phyloP scores from a whole-genome alignment of 2,329 filamentous ascomycete genomes.

The Ophioceras dolichostomum region DNA sequence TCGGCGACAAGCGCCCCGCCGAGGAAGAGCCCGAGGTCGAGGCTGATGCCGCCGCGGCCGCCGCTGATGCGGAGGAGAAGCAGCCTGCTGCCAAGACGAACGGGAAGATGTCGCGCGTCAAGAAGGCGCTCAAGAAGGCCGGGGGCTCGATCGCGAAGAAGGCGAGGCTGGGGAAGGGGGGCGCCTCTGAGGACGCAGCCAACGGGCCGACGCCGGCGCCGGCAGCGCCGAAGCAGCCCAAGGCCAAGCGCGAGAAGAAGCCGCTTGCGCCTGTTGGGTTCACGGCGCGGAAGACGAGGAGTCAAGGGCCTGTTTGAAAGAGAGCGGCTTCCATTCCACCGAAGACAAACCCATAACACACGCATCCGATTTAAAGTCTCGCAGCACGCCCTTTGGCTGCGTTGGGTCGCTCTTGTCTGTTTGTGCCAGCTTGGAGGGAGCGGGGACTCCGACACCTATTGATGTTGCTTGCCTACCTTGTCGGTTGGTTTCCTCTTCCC shows the following conservation, averaged over 20 bases:
- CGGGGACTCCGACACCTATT: too few species aligned
- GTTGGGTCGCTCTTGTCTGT: too few species aligned
- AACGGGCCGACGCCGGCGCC: conserved; percentile 1
- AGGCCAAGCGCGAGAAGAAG: conserved; percentile 14
- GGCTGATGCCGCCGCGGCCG: conserved; percentile 12
- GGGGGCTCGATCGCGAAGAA: background rate
- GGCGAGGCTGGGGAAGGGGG: conserved; percentile 1
- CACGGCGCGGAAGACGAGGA: conserved; percentile 25
- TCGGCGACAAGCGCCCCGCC: conserved; percentile 30
- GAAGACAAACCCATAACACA: too few species aligned
- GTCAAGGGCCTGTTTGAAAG: conserved; percentile 16
- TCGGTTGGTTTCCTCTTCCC: background rate
- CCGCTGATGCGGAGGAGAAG: conserved; percentile 1
- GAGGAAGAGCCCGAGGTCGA: conserved; percentile 25
- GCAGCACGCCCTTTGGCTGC: too few species aligned
- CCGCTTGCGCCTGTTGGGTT: conserved; percentile 15
- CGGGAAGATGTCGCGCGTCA: background rate
- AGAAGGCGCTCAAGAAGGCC: background rate
- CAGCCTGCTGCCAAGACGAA: background rate
- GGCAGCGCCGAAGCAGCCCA: background rate
- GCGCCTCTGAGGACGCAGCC: conserved; percentile 6
- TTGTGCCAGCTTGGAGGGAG: too few species aligned
- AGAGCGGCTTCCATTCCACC: too few species aligned
- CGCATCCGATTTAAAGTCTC: too few species aligned
- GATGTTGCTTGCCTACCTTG: background rate